These are phyloP conservation scores for Vitis riparia DNA, from an alignment of 164 flowering plant species.

Conservation along the genomic window DNA sequence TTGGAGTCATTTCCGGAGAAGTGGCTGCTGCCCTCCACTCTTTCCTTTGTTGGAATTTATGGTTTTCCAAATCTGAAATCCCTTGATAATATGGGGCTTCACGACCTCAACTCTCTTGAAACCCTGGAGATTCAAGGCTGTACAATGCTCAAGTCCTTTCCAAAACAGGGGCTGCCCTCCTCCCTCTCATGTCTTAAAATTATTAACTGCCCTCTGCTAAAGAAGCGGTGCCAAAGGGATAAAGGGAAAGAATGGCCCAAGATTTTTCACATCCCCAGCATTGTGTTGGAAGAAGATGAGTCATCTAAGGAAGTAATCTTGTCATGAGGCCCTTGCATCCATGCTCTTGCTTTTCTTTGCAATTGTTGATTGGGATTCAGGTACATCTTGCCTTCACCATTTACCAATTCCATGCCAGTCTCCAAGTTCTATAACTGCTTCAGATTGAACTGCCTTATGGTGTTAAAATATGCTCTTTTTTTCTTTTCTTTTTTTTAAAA, in stretches of 20 bases:
- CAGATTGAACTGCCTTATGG: too few species aligned
- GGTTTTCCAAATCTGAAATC: slow-evolving; percentile 1
- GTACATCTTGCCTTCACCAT: too few species aligned
- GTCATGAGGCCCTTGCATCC: too few species aligned
- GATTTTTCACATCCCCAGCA: neutral
- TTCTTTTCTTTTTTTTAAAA: too few species aligned
- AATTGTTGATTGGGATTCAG: too few species aligned
- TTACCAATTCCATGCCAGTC: too few species aligned
- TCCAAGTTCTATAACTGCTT: too few species aligned
- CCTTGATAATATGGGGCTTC: slow-evolving; percentile 13
- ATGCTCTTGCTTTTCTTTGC: too few species aligned
- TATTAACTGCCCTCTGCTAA: neutral
- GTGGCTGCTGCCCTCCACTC: slow-evolving; percentile 11
- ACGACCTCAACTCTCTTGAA: slow-evolving; percentile 13
- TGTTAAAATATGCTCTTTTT: too few species aligned
- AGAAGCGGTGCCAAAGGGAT: neutral
- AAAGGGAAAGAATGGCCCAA: slow-evolving; percentile 5
- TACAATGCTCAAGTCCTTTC: neutral
- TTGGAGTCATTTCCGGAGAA: slow-evolving; percentile 17
- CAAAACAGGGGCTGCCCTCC: neutral
- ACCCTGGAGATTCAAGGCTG: neutral
- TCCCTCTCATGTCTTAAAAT: neutral
- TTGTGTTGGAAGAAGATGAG: too few species aligned
- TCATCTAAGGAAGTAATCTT: too few species aligned
- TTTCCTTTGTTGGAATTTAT: neutral